Percentiles rank a stretch among this genome's conserved stretches.
These are phyloP conservation scores for Anaeromyces robustus DNA, from an alignment of 192 early-diverging fungal species.

Conservation along the genomic window DNA sequence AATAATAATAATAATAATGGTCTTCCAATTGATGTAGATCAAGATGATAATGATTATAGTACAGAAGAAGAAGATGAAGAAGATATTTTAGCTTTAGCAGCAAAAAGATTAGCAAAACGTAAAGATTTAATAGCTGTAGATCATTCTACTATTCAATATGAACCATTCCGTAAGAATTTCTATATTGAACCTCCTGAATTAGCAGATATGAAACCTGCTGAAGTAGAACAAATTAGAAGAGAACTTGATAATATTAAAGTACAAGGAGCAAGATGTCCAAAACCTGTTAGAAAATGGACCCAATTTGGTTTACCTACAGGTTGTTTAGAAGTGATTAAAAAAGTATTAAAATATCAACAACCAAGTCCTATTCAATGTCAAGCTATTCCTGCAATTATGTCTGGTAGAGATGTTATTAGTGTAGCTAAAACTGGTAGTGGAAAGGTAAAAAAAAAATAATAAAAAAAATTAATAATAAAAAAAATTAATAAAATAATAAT, in stretches of 20 bases:
- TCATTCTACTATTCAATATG: constrained; percentile 70
- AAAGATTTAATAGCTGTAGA: constrained; percentile 82
- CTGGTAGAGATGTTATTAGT: constrained; percentile 86
- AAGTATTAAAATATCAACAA: constrained; percentile 59
- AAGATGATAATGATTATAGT: not conserved
- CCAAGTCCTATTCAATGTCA: constrained; percentile 86
- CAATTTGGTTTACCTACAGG: constrained; percentile 75
- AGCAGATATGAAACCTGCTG: constrained; percentile 56
- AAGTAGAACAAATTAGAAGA: constrained; percentile 66
- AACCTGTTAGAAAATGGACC: constrained; percentile 87
- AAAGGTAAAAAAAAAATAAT: constrained; percentile 30
- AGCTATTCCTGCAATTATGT: constrained; percentile 89
- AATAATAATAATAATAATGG: constrained; percentile 29
- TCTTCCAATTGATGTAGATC: constrained; percentile 4
- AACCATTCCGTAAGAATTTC: constrained; percentile 80
- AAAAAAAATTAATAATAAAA: no score
- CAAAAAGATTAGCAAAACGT: constrained; percentile 63
- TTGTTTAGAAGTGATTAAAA: constrained; percentile 57
- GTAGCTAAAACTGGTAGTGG: constrained; percentile 89
- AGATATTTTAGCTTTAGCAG: constrained; percentile 37
- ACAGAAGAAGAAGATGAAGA: constrained; percentile 10
- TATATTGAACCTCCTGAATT: constrained; percentile 91
- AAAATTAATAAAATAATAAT: no score
- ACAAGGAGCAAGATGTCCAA: constrained; percentile 76
- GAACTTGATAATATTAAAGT: constrained; percentile 90